These are phyloP conservation scores for Cicer bijugum DNA, from an alignment of 306 rosid species.

Conservation along the genomic window DNA sequence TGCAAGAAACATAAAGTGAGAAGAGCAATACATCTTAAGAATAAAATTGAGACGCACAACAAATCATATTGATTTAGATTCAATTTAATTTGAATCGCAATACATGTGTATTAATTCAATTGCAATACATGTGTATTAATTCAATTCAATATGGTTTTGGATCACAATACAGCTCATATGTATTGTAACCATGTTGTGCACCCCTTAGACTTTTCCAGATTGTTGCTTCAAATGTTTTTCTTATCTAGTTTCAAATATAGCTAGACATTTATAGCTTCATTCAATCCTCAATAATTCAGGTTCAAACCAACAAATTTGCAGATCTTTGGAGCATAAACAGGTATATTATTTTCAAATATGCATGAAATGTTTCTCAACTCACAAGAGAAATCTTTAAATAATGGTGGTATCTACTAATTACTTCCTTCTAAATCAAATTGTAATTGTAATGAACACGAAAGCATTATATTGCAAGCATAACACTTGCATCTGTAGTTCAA, in stretches of 20 bases:
- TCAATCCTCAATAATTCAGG: neutral
- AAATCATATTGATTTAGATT: neutral
- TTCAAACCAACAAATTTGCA: neutral
- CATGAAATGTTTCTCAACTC: neutral
- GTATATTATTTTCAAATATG: neutral
- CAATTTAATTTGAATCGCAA: too few species aligned
- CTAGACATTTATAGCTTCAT: neutral
- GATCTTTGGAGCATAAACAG: conserved; percentile 2
- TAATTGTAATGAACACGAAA: neutral
- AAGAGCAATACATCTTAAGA: neutral
- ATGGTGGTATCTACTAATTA: neutral
- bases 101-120: too few species aligned
- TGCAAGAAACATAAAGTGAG: neutral
- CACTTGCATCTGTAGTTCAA: neutral
- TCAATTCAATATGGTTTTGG: too few species aligned
- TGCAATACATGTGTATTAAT: too few species aligned
- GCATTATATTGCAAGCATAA: neutral
- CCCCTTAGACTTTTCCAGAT: too few species aligned
- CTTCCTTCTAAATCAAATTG: conserved; percentile 1
- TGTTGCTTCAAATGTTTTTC: too few species aligned
- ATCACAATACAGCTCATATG: too few species aligned
- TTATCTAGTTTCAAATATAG: neutral
- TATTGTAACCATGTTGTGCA: too few species aligned
- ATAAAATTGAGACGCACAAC: neutral
- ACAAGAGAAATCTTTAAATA: neutral